Evolutionary conservation across 768 basidiomycete genomes (phyloP), one percentile per base, ranked within the genome.

Genomic region (Boletus eberwhitei): DNA sequence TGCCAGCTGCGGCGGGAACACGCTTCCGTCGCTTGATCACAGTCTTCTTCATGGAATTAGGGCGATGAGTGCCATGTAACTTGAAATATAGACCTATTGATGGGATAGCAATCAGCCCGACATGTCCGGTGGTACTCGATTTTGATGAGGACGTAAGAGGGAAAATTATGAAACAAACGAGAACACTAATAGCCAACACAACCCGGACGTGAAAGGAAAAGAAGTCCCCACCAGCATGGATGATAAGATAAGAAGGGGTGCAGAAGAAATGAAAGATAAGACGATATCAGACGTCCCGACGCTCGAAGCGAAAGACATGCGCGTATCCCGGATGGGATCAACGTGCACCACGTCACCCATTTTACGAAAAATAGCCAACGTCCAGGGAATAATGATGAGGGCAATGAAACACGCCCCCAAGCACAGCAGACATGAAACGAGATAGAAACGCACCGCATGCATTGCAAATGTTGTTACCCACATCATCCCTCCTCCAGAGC

Each of bases 21-120:
- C 97, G 87, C 74, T 98, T 98, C 60, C 97, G 80, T 34, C 97
- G 84, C 76, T 99, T 99, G 81, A 99, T 99, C 62, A 97, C 93
- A 5, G 92, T 90, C 78, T 98, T 98, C 75, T 97, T 98, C 94
- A 99, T 96, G 58, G 93, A 92, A 60, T 94, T 95, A 37, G 97
- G 97, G 36, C 97, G 85, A 64, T 98, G 94, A 2, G 91, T 92
- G 45, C 94, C 93, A 75, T 99, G 97, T 13, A 99, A 81, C 74
- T 99, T 98, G 80, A 93, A 97, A 76, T 98, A 99, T 9, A 99
- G 82, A 52, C 96, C 96, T 98, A 66, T 50, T 49, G 55, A 59
- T 61, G 55, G 39, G 48, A 58, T 53, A 50, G 42, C 11, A 37
- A 49, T 70, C 55, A 65, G 62, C 31, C 34, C 43, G 54, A 44